phyloP scores from a whole-genome alignment of 805 yeast genomes.

The Hanseniaspora jakobsenii region DNA sequence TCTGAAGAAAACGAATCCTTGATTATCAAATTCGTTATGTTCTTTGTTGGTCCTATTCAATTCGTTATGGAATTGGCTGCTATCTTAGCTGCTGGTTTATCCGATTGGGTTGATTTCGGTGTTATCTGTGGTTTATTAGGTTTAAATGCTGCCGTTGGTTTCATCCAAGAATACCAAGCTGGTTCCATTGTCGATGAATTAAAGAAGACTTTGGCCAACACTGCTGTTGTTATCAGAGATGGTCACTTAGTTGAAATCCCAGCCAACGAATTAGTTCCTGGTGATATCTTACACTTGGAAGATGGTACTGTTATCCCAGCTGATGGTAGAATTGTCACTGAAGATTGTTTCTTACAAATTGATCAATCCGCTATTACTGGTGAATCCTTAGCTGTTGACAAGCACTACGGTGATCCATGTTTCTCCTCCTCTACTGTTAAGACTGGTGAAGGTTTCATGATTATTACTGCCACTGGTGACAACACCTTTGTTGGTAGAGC shows the following conservation, averaged over 20 bases:
- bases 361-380: constrained; percentile 97
- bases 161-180: constrained; percentile 94
- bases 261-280: constrained; percentile 83
- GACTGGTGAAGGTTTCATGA: constrained; percentile 90
- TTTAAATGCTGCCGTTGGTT: constrained; percentile 88
- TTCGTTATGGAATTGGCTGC: constrained; percentile 98
- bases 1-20: constrained; percentile 76
- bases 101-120: constrained; percentile 99
- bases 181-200: constrained; percentile 95
- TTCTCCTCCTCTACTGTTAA: constrained; percentile 91
- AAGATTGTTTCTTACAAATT: constrained; percentile 75
- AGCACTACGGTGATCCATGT: constrained; percentile 72
- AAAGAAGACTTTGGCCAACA: constrained; percentile 86
- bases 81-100: constrained; percentile 85
- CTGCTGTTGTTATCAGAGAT: constrained; percentile 76
- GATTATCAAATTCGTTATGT: constrained; percentile 66
- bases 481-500: constrained; percentile 94
- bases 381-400: constrained; percentile 92
- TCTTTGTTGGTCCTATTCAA: constrained; percentile 91
- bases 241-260: constrained; percentile 64
- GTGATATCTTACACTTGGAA: constrained; percentile 85
- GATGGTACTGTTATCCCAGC: constrained; percentile 90
- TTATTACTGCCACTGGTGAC: constrained; percentile 92
- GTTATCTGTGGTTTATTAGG: constrained; percentile 79
- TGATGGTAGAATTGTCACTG: constrained; percentile 81